Evolutionary conservation across 345 rosid genomes (phyloP).

Genomic region (Eutrema heterophyllum): DNA sequence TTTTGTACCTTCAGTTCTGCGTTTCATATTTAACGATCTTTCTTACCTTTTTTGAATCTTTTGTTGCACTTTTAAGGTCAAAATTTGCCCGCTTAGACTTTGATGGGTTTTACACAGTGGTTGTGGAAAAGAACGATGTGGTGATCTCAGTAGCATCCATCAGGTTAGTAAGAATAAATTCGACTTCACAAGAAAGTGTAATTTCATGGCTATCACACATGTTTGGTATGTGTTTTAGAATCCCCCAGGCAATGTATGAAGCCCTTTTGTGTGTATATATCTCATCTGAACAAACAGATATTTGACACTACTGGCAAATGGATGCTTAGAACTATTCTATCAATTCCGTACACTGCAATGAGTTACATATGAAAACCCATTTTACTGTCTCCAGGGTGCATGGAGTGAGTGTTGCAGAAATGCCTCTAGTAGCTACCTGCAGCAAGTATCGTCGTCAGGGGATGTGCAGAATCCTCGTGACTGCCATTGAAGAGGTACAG

Average conservation of each 20-base stretch:
- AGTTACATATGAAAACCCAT: slow-evolving; percentile 6
- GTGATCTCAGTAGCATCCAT: slow-evolving; percentile 85
- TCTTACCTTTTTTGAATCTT: background rate
- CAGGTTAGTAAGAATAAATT: slow-evolving; percentile 47
- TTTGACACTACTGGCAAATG: background rate
- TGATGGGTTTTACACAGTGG: slow-evolving; percentile 74
- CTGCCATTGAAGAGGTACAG: slow-evolving; percentile 80
- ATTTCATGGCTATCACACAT: slow-evolving; percentile 1
- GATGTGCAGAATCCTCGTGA: slow-evolving; percentile 76
- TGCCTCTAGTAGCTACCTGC: slow-evolving; percentile 97
- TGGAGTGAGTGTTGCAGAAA: slow-evolving; percentile 82
- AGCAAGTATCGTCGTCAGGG: slow-evolving; percentile 85
- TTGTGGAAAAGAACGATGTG: slow-evolving; percentile 82
- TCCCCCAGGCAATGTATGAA: background rate
- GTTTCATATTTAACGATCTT: background rate
- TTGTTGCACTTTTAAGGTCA: slow-evolving; percentile 52
- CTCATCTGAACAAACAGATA: background rate
- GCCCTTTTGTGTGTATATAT: background rate
- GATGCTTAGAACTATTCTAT: background rate
- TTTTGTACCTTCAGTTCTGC: background rate
- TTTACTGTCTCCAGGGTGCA: slow-evolving; percentile 55
- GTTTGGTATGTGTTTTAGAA: background rate
- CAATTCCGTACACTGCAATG: background rate
- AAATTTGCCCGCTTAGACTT: slow-evolving; percentile 77
- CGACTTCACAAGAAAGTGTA: background rate